A percentile compares a stretch with the other conserved stretches of the same genome.
Evolutionary conservation across 2,329 filamentous ascomycete species (phyloP).

Genomic region (Phialophora chinensis): DNA sequence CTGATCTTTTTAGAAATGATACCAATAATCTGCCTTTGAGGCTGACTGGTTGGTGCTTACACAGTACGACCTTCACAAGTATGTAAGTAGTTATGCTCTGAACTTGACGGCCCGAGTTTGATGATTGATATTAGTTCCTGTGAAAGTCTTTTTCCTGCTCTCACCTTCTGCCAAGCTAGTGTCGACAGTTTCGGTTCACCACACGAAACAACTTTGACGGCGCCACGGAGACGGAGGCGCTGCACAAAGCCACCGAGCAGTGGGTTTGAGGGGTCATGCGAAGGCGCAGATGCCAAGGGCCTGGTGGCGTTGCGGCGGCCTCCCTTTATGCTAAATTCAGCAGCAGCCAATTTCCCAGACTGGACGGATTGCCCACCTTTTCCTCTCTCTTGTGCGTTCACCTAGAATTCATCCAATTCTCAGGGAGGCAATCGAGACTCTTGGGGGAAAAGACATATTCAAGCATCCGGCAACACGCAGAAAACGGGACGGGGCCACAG

Average conservation of each 20-base stretch:
- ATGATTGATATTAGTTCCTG: not conserved
- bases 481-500: not conserved
- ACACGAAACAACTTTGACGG: not conserved
- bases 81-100: too few relatives aligned
- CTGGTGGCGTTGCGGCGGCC: not conserved
- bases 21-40: not conserved
- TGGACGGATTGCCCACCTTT: not conserved
- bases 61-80: not conserved
- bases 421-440: not conserved
- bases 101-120: not conserved
- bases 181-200: not conserved
- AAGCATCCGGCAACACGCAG: not conserved
- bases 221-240: not conserved
- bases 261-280: not conserved
- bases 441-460: not conserved
- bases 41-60: not conserved
- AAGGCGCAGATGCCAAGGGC: not conserved
- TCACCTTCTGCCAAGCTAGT: not conserved
- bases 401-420: not conserved
- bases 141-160: not conserved
- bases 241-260: not conserved
- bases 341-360: slow-evolving; percentile 13
- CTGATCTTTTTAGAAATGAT: not conserved
- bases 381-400: not conserved
- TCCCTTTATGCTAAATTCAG: slow-evolving; percentile 1